Base-by-base conservation (phyloP, 192 early-diverging fungal species). In the Coemansia sp. region DNA sequence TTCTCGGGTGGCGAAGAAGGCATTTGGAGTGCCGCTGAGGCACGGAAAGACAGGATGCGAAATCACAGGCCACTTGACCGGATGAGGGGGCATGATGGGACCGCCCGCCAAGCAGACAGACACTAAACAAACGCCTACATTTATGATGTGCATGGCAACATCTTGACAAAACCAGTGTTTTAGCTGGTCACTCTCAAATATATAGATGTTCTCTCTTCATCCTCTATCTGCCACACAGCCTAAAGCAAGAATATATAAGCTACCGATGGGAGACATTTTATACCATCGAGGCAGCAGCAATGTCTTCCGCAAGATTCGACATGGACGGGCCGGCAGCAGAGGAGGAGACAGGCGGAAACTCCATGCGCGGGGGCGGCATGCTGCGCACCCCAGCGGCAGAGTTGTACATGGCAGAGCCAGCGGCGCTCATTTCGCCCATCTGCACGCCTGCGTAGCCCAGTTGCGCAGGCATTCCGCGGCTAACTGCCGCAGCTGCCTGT, bases 271-370 rank as follows among this genome's bases (percentile, higher is more conserved):
- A n/a, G 32, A n/a, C n/a, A n/a, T n/a, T 33, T 30, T 43, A 67
- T 8, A 22, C 34, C 53, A 75, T 63, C 2, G 71, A 64, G 39
- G 65, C 65, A 8, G 65, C 40, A 2, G 65, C 71, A 1, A 75
- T 60, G 43, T 75, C 65, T 25, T 75, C 65, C 11, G 71, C 71
- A 47, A 63, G 52, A 53, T 40, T 75, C 3, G 70, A 51, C 14
- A 51, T 33, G 7, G 45, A 29, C 17, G 51, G 48, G 4, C 10
- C 26, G 45, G 56, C 42, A 0, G 40, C 55, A 17, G 50, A 18
- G 11, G 51, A 31, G 8, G 68, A 58, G 1, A 47, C 31, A 9
- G 45, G 29, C 26, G 51, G 48, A 26, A 27, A 36, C 61, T 64
- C 61, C 53, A 64, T 56, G 42, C 43, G 61, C 34, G 50, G 63